Conservation (phyloP, 2,329 filamentous ascomycete genomes). For the Talaromyces sp. region DNA sequence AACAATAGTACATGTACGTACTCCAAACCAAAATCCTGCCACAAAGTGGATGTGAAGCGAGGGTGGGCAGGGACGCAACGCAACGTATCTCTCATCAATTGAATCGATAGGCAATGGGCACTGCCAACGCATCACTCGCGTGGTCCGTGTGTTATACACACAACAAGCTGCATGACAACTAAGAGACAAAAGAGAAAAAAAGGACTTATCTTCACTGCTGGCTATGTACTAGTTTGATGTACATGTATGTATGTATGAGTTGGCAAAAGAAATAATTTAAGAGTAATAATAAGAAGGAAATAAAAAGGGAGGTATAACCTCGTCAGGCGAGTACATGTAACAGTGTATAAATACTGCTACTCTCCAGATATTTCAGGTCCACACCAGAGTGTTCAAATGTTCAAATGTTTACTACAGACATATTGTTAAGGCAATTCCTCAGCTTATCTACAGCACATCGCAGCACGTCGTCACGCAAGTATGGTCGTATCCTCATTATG, state of each 20-base stretch:
- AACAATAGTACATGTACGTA: too few relatives aligned
- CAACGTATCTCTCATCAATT: background rate
- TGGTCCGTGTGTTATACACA: constrained; percentile 14
- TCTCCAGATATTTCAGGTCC: background rate
- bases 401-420: background rate
- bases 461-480: background rate
- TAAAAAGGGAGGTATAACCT: background rate
- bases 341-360: too few relatives aligned
- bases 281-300: background rate
- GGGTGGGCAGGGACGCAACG: background rate
- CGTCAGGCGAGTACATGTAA: background rate
- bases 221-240: background rate
- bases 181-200: background rate
- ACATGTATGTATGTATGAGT: background rate
- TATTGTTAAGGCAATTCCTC: background rate
- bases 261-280: background rate
- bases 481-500: background rate
- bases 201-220: background rate
- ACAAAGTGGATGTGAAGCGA: background rate
- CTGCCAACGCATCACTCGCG: constrained; percentile 19
- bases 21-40: too few relatives aligned
- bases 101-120: constrained; percentile 12
- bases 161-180: background rate
- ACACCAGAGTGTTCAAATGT: background rate
- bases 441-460: too few relatives aligned